Base-by-base conservation (phyloP, 352 stramenopile genomes). In the Hyaloperonospora arabidopsidis region DNA sequence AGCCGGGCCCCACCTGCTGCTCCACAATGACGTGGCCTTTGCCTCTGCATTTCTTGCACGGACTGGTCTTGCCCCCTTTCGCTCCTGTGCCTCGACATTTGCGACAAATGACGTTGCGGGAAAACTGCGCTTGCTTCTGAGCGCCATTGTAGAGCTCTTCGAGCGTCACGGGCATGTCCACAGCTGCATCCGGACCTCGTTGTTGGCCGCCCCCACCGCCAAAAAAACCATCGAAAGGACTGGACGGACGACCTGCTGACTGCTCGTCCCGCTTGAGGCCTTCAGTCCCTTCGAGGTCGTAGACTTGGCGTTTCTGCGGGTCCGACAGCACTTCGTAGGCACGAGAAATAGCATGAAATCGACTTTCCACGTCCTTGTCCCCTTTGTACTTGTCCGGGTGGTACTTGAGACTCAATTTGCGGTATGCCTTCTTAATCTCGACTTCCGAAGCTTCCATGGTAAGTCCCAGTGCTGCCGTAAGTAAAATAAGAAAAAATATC, bases 341-440 rank as follows among this genome's bases (percentile, higher is more conserved):
- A 19, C 84, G 69, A 14, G 79, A 74, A 41, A 97, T 90, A 55
- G 93, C 75, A 60, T 96, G 90, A 61, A 97, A 97, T 51, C 84
- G 89, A 14, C 77, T 55, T 25, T 91, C 76, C 2, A 87, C 85
- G 11, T 93, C 82, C 13, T 79, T 70, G 48, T 94, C 70, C 22
- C 79, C 84, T 44, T 74, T 70, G 61, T 93, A 92, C 69, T 95
- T 95, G 68, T 97, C 88, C 34, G 95, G 95, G 61, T 98, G 95
- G 61, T 97, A 98, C 60, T 97, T 94, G n/a, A 97, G 78, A 48
- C 82, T 95, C 14, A 98, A 70, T 62, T 96, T 97, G 49, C 93
- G 81, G 67, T 98, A 98, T 22, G 94, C 93, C 54, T 93, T 94
- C 70, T 97, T 97, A 63, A 97, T 97, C 65, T 97, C 73, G 10